A percentile compares a stretch with the other conserved stretches of the same genome.
phyloP scores from a whole-genome alignment of 2,329 filamentous ascomycete species.

The Xylogone sp. region DNA sequence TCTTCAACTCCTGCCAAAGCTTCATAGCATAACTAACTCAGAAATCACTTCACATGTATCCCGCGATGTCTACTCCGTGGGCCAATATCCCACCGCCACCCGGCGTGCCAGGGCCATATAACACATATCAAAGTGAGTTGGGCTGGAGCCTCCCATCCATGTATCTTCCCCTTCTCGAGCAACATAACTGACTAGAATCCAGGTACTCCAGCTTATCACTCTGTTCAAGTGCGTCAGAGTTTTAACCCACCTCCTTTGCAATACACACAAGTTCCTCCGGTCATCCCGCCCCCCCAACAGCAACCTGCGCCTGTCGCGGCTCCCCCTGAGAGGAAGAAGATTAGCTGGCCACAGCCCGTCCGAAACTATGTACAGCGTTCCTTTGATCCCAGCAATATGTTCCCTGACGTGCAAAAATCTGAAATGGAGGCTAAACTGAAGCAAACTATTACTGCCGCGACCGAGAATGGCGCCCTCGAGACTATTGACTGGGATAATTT shows the following conservation, averaged over 20 bases:
- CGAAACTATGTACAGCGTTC: slow-evolving; percentile 86
- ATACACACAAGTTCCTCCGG: slow-evolving; percentile 20
- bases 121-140: slow-evolving; percentile 25
- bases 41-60: slow-evolving; percentile 14
- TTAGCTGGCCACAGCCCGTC: slow-evolving; percentile 78
- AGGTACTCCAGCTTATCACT: slow-evolving; percentile 39
- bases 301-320: slow-evolving; percentile 24
- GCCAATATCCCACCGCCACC: slow-evolving; percentile 31
- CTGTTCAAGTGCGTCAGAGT: slow-evolving; percentile 38
- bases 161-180: background rate
- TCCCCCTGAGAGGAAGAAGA: slow-evolving; percentile 46
- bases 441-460: slow-evolving; percentile 77
- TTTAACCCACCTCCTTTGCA: slow-evolving; percentile 29
- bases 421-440: slow-evolving; percentile 87
- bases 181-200: slow-evolving; percentile 1
- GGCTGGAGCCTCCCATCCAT: background rate
- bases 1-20: background rate
- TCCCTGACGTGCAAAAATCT: slow-evolving; percentile 54
- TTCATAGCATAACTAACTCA: background rate
- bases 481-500: slow-evolving; percentile 78
- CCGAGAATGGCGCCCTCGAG: slow-evolving; percentile 67
- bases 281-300: slow-evolving; percentile 19
- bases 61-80: slow-evolving; percentile 28
- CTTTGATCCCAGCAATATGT: slow-evolving; percentile 71
- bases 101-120: slow-evolving; percentile 32